Base-by-base conservation (phyloP, 2,329 filamentous ascomycete species). In the Tympanopsis confertula region DNA sequence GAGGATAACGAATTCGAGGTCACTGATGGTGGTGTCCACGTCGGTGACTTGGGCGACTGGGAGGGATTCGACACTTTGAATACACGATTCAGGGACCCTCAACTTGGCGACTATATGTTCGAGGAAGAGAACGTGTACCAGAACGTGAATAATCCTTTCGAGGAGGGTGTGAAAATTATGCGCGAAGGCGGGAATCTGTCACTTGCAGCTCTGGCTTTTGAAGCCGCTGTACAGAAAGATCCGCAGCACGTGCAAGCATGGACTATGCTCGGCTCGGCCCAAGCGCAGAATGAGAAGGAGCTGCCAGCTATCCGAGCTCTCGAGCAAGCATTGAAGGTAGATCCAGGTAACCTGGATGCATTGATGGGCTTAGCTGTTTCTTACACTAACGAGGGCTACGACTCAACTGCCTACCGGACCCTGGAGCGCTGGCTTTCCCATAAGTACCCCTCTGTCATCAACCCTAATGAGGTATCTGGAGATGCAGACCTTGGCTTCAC, bases 211-310 rank as follows among this genome's bases (percentile, higher is more conserved):
- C 67, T 98, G 36, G 91, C 91, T 1, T 98, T 98, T 49, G 91
- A 98, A 62, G 87, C 91, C 14, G 91, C 91, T 2, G 86, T 89
- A 4, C 88, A 95, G 58, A 87, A 89, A 61, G 78, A 94, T 44
- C 76, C 86, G 1, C 69, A 82, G 39, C 89, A 96, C 56, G 78
- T 89, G 26, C 84, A 94, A 39, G 91, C 91, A 3, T 98, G 91
- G 91, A 86, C 88, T 7, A 82, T 87, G 50, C 74, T 98, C 20
- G 91, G 91, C 38, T 81, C 82, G 38, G 85, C 88, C 14, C 91
- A 98, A 62, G 91, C 91, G 15, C 91, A 98, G 58, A 98, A 98
- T 58, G 91, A 98, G 60, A 98, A 98, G 64, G 91, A 98, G 59
- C 83, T 86, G 5, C 89, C 91, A 0, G 91, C 91, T 2, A 95